A percentile compares a stretch with the other conserved stretches of the same genome.
Evolutionary conservation across 805 yeast genomes (phyloP).

Genomic region (Candida pini): DNA sequence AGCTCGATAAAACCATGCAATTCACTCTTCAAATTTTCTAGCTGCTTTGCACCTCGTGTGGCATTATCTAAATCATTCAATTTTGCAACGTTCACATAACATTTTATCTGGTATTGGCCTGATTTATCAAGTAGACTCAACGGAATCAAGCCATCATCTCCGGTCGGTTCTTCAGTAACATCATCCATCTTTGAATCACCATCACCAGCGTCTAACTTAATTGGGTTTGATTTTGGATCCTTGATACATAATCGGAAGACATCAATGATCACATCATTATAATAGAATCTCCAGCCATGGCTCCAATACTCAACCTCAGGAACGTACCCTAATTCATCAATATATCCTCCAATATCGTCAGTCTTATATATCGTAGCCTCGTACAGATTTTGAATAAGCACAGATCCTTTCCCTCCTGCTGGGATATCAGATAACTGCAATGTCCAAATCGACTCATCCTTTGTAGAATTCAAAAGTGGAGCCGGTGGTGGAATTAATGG

Average conservation of each 20-base stretch:
- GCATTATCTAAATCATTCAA: slow-evolving; percentile 72
- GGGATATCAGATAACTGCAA: slow-evolving; percentile 68
- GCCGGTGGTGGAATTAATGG: slow-evolving; percentile 14
- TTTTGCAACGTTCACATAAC: slow-evolving; percentile 63
- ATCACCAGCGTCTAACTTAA: slow-evolving; percentile 8
- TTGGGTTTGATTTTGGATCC: slow-evolving; percentile 2
- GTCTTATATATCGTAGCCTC: slow-evolving; percentile 52
- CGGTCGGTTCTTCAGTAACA: slow-evolving; percentile 2
- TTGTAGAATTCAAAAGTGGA: slow-evolving; percentile 6
- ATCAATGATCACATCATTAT: slow-evolving; percentile 57
- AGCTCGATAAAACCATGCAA: slow-evolving; percentile 64
- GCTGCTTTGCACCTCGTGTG: slow-evolving; percentile 56
- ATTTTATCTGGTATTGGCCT: slow-evolving; percentile 55
- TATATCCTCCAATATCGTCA: slow-evolving; percentile 37
- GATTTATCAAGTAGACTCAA: slow-evolving; percentile 39
- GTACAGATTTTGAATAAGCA: slow-evolving; percentile 60
- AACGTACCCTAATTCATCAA: slow-evolving; percentile 68
- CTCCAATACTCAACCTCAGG: slow-evolving; percentile 56
- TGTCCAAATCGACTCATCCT: slow-evolving; percentile 45
- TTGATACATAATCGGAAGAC: slow-evolving; percentile 42
- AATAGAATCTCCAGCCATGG: slow-evolving; percentile 56
- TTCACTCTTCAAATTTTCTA: slow-evolving; percentile 58
- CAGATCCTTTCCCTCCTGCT: slow-evolving; percentile 63
- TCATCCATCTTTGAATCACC: slow-evolving; percentile 2
- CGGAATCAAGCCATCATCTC: slow-evolving; percentile 1